phyloP scores from a whole-genome alignment of 352 stramenopile species.

The Phytophthora hybrid region DNA sequence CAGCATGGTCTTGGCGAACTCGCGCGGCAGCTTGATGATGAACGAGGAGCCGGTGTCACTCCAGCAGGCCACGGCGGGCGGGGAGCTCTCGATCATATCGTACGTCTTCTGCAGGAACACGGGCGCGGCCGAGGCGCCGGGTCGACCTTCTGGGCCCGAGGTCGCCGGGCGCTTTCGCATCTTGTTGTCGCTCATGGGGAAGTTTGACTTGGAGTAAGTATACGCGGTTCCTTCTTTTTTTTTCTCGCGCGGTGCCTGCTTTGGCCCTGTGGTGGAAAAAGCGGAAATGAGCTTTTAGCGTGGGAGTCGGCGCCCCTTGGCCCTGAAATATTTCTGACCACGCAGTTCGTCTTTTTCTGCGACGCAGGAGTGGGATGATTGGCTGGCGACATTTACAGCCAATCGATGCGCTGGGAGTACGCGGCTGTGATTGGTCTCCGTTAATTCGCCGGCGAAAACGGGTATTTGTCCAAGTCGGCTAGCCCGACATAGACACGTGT shows the following conservation, averaged over 20 bases:
- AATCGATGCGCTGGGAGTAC: slow-evolving; percentile 13
- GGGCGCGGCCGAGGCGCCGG: slow-evolving; percentile 45
- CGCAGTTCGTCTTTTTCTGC: slow-evolving; percentile 13
- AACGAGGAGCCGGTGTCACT: slow-evolving; percentile 85
- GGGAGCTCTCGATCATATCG: slow-evolving; percentile 93
- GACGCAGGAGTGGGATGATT: slow-evolving; percentile 8
- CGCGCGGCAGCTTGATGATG: slow-evolving; percentile 92
- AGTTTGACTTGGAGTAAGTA: slow-evolving; percentile 27
- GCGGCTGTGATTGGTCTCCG: slow-evolving; percentile 6
- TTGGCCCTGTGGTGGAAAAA: slow-evolving; percentile 24
- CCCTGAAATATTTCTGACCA: slow-evolving; percentile 30
- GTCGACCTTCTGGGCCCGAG: slow-evolving; percentile 10
- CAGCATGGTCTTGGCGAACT: slow-evolving; percentile 92
- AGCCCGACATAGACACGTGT: slow-evolving; percentile 12
- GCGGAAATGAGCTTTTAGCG: slow-evolving; percentile 37
- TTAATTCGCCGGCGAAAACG: slow-evolving; percentile 13
- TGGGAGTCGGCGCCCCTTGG: slow-evolving; percentile 16
- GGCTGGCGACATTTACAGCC: slow-evolving; percentile 12
- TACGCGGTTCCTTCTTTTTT: slow-evolving; percentile 40
- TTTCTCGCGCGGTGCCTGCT: slow-evolving; percentile 13
- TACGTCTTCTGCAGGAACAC: slow-evolving; percentile 95
- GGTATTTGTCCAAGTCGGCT: slow-evolving; percentile 27
- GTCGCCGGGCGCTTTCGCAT: slow-evolving; percentile 41
- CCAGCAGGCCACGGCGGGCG: slow-evolving; percentile 81
- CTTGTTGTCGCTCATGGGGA: slow-evolving; percentile 45